Evolutionary conservation across 2,329 filamentous ascomycete species (phyloP), one percentile per base, ranked within the genome.

Genomic region (Pyrenochaeta sp.): DNA sequence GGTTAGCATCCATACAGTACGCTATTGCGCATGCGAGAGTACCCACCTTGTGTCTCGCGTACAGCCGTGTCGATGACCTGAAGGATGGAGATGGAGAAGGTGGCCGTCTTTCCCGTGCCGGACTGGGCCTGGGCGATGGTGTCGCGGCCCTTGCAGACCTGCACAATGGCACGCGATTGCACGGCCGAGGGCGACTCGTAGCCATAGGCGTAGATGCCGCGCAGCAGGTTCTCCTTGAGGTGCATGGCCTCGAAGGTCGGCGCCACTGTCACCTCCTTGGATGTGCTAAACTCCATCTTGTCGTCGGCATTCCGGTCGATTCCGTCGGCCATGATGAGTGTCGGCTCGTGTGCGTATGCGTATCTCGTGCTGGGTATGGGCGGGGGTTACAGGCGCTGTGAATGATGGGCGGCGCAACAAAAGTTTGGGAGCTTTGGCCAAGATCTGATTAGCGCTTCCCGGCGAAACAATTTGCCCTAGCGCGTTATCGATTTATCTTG

Each of bases 61-160:
- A 97, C 90, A 40, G 91, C 92, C 7, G 93, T 96, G 76, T 97
- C 93, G 81, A 97, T 96, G 73, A 96, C 91, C 78, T 97, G 93
- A 47, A 97, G 89, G 82, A 96, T 96, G 78, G 91, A 95, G 80
- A 97, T 97, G 49, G 93, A 94, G 80, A 97, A 97, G 36, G 93
- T 97, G 32, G 93, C 93, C 2, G 93, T 97, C 84, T 97, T 97
- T 84, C 93, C 93, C 52, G 93, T 97, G 80, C 93, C 93, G 45
- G 94, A 97, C 80, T 98, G 95, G 22, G 95, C 95, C 78, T 99
- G 95, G 19, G 95, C 95, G 76, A 99, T 99, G 62, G 95, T 98
- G 79, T 99, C 95, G 80, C 95, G 92, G 66, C 95, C 95, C 82
- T 98, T 98, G 88, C 95, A 99, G 74, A 99, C 91, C 82, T 98